Evolutionary conservation across 2,329 filamentous ascomycete species (phyloP), one percentile per base, ranked within the genome.

Genomic region (Ophiostoma pallidulum): DNA sequence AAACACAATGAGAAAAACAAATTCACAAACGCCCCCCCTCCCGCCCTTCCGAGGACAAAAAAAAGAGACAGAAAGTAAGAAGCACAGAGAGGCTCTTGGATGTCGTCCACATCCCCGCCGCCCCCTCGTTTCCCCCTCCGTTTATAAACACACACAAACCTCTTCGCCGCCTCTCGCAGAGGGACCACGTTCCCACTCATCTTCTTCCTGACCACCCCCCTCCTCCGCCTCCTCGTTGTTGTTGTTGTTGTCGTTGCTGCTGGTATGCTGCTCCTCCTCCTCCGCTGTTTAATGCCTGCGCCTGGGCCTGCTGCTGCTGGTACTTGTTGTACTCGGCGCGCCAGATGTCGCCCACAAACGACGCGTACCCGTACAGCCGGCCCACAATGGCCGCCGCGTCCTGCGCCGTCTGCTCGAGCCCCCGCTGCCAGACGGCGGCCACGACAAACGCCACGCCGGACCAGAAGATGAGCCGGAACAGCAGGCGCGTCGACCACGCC

Each of bases 401-500:
- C 51, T 72, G 69, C 13, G 76, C 66, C 53, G 81, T 82, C 49
- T 78, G 78, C 54, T 79, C 77, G 14, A 82, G 61, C 0, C 88
- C 82, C 3, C 86, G 69, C 59, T 81, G 79, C 63, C 74, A 84
- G 4, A 83, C 69, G 51, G 74, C 71, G 16, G 80, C 67, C 0
- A 71, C 70, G 0, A 80, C 36, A 0, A 72, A 69, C 4, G 73
- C 66, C 3, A 90, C 55, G 2, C 68, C 62, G 1, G 73, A 74
- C 78, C 80, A 92, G 53, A 88, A 78, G 2, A 76, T 62, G 36
- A 88, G 55, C 20, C 75, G 67, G 53, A 86, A 62, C 10, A 73
- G 71, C 47, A 94, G 60, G n/a, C 75, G 70, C 45, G 88, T 77
- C 79, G 87, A 88, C 69, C 82, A 94, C 59, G 88, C 68, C 49